Base-by-base conservation (phyloP, 495 filamentous ascomycete species). In the Penicillium desertorum region DNA sequence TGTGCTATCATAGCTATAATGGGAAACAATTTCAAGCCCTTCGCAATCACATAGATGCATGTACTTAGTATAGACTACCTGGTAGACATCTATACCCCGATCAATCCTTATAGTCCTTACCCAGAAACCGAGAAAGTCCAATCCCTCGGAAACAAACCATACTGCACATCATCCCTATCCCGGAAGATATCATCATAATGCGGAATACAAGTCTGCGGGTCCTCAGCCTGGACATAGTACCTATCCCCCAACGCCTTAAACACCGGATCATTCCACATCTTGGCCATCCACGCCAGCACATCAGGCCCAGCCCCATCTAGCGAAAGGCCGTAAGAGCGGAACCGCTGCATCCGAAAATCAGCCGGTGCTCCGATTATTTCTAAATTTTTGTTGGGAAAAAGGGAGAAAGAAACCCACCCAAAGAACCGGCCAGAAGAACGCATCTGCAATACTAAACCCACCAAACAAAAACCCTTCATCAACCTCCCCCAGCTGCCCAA, bases 251-350 rank as follows among this genome's bases (percentile, higher is more conserved):
- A 46, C 1, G 42, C 46, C 54, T 63, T 66, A 20, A 79, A 64
- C 9, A 44, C 45, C 0, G 77, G 74, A 59, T 78, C 73, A 56
- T 69, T 75, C 78, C 78, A 79, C 74, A 81, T 79, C 23, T 62
- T 78, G 34, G 59, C 66, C 66, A 77, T 77, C 78, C 76, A 79
- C 6, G 66, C 62, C 20, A 77, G 53, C 4, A 64, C 75, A 43
- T 79, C 74, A 6, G 62, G 51, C 7, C 53, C 72, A 10, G 74
- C 76, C 7, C 63, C 62, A 14, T 61, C 63, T 42, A 79, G 57
- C 4, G 76, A 75, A 42, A 79, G 67, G 51, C 70, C 64, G 25
- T 81, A 81, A 1, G 69, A 68, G 12, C 77, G 75, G 60, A 79
- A 71, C 25, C 78, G 74, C 77, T 81, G 46, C 20, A 11, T 42